phyloP scores from a whole-genome alignment of 2,329 filamentous ascomycete genomes.

The Aspergillus novofumigatus region DNA sequence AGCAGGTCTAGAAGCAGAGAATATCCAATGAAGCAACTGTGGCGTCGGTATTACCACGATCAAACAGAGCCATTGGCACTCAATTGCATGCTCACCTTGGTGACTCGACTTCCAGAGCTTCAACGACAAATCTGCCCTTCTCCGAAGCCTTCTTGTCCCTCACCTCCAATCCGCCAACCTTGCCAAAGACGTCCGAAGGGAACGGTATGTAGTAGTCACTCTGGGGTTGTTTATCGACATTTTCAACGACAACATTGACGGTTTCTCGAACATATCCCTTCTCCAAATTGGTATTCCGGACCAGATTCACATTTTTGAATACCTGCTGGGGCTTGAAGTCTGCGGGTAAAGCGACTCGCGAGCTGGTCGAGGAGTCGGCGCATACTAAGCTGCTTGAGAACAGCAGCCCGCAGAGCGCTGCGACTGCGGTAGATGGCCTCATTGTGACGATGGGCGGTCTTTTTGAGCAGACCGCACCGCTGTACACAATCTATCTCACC shows the following conservation, averaged over 20 bases:
- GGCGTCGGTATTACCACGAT: conserved; percentile 8
- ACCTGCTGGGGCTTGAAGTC: conserved; percentile 79
- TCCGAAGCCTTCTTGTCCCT: conserved; percentile 81
- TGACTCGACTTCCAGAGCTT: conserved; percentile 60
- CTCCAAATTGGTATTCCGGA: conserved; percentile 85
- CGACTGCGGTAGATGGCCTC: conserved; percentile 36
- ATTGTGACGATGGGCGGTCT: conserved; percentile 32
- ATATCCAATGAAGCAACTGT: conserved; percentile 9
- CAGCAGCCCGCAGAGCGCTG: conserved; percentile 33
- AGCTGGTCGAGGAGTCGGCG: conserved; percentile 28
- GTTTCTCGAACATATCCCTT: conserved; percentile 88
- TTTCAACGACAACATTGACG: conserved; percentile 92
- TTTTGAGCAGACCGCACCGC: conserved; percentile 22
- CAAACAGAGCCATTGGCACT: conserved; percentile 35
- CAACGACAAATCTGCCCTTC: conserved; percentile 63
- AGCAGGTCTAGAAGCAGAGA: neutral
- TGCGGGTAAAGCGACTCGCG: conserved; percentile 34
- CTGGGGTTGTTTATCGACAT: conserved; percentile 72
- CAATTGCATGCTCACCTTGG: conserved; percentile 48
- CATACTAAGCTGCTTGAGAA: conserved; percentile 31
- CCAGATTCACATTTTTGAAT: conserved; percentile 89
- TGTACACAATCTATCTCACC: conserved; percentile 18
- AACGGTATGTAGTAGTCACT: conserved; percentile 91
- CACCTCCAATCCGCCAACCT: conserved; percentile 81
- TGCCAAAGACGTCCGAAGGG: conserved; percentile 67